Percentiles rank a stretch among this genome's conserved stretches.
phyloP scores from a whole-genome alignment of 1,139 yeast species.

The Suhomyces atakaporum region DNA sequence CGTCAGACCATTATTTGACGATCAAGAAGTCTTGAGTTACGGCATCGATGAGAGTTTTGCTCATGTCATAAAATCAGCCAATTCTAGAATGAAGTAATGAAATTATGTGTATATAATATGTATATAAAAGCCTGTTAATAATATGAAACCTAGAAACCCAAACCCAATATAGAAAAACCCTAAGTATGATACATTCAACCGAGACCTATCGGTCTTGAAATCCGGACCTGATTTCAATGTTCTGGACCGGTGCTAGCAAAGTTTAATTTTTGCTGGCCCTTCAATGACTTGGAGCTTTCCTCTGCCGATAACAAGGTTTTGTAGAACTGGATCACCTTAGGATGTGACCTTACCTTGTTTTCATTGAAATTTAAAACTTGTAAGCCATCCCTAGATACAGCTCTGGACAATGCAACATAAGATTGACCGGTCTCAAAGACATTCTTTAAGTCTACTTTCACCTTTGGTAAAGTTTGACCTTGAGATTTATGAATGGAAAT shows the following conservation, averaged over 20 bases:
- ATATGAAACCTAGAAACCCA: constrained; percentile 1
- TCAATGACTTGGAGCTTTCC: constrained; percentile 12
- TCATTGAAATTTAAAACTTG: constrained; percentile 73
- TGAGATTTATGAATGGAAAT: constrained; percentile 93
- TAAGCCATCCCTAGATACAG: constrained; percentile 74
- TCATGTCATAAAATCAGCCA: constrained; percentile 1
- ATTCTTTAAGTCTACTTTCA: constrained; percentile 72
- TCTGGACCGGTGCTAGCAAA: no score
- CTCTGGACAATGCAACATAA: constrained; percentile 71
- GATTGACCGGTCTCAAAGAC: constrained; percentile 66
- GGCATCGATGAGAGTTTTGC: constrained; percentile 10
- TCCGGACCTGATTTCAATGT: background rate
- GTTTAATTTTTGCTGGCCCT: constrained; percentile 17
- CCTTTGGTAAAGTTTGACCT: constrained; percentile 87
- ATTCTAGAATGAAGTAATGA: constrained; percentile 5
- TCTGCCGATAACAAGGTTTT: constrained; percentile 30
- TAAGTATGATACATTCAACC: background rate
- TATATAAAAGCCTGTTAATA: constrained; percentile 5
- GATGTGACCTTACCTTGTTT: constrained; percentile 59
- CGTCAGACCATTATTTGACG: background rate
- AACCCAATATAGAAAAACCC: background rate
- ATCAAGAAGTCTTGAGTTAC: constrained; percentile 2
- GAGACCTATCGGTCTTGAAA: background rate
- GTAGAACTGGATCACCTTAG: constrained; percentile 65
- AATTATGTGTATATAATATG: constrained; percentile 2